phyloP scores from a whole-genome alignment of 768 basidiomycete species.

The Naematelia encephala region DNA sequence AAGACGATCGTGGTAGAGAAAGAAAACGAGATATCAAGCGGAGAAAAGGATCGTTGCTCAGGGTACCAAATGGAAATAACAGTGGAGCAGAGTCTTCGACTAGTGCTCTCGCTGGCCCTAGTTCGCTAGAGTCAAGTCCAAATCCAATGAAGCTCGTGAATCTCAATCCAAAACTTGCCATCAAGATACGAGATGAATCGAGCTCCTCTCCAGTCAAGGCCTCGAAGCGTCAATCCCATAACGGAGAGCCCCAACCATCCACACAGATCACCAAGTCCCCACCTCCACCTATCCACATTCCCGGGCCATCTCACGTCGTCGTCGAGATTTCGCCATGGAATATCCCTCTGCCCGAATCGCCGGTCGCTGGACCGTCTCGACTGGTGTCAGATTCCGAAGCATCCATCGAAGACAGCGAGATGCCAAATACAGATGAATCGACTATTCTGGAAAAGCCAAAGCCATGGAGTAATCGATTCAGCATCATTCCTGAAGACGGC shows the following conservation, averaged over 20 bases:
- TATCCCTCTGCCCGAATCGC: conserved; percentile 32
- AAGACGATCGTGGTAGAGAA: not conserved
- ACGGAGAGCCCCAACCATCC: not conserved
- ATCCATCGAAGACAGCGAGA: conserved; percentile 8
- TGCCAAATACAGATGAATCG: conserved; percentile 1
- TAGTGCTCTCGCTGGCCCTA: conserved; percentile 5
- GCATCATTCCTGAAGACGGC: conserved; percentile 38
- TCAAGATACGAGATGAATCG: not conserved
- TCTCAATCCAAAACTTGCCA: not conserved
- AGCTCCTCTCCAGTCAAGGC: not conserved
- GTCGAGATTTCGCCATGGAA: conserved; percentile 15
- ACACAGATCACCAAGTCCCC: not conserved
- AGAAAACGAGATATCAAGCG: conserved; percentile 11
- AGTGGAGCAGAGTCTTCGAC: not conserved
- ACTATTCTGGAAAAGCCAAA: conserved; percentile 1
- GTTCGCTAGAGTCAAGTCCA: conserved; percentile 17
- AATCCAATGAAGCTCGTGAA: conserved; percentile 2
- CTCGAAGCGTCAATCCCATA: not conserved
- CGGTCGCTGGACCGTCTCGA: conserved; percentile 28
- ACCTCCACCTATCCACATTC: conserved; percentile 13
- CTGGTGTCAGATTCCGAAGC: conserved; percentile 3
- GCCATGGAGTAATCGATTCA: conserved; percentile 20
- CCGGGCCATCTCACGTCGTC: conserved; percentile 2
- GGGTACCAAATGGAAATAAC: not conserved
- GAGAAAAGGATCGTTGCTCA: conserved; percentile 14